Conservation (phyloP, 495 filamentous ascomycete genomes). For the Parathielavia hyrcaniae region DNA sequence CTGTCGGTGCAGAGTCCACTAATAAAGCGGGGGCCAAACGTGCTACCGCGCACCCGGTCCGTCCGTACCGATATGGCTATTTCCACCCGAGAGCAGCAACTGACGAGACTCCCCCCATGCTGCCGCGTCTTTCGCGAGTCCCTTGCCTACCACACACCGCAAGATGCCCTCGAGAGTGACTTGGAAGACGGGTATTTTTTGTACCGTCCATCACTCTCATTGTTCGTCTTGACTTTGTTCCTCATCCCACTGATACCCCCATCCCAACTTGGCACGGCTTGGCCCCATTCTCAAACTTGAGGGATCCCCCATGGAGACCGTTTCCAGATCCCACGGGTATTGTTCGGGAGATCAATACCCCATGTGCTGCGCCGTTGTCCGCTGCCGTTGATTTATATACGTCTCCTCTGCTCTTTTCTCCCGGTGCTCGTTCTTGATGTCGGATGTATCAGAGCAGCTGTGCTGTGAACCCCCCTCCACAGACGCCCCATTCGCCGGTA, state of each 20-base stretch:
- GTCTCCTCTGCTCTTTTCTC: conserved; percentile 4
- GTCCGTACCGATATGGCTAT: conserved; percentile 42
- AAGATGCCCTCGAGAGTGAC: conserved; percentile 17
- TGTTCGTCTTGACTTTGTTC: conserved; percentile 7
- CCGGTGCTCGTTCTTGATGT: background rate
- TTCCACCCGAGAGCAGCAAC: conserved; percentile 26
- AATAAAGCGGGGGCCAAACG: conserved; percentile 20
- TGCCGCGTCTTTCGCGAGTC: conserved; percentile 30
- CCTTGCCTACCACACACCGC: conserved; percentile 19
- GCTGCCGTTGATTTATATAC: conserved; percentile 16
- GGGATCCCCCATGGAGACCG: conserved; percentile 12
- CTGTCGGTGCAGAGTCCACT: no score
- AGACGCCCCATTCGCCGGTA: conserved; percentile 2
- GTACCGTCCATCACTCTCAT: conserved; percentile 4
- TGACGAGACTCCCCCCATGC: conserved; percentile 22
- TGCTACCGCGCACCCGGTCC: conserved; percentile 41
- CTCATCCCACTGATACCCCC: background rate
- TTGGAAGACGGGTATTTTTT: conserved; percentile 16
- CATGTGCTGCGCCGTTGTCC: background rate
- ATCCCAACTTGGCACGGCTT: conserved; percentile 8
- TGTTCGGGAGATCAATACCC: conserved; percentile 15
- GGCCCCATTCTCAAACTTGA: conserved; percentile 14
- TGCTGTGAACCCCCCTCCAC: conserved; percentile 13
- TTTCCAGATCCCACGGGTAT: conserved; percentile 22
- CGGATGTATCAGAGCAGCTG: conserved; percentile 6